Base-by-base conservation (phyloP, 2,329 filamentous ascomycete species). In the Tolypocladium endophyticum region DNA sequence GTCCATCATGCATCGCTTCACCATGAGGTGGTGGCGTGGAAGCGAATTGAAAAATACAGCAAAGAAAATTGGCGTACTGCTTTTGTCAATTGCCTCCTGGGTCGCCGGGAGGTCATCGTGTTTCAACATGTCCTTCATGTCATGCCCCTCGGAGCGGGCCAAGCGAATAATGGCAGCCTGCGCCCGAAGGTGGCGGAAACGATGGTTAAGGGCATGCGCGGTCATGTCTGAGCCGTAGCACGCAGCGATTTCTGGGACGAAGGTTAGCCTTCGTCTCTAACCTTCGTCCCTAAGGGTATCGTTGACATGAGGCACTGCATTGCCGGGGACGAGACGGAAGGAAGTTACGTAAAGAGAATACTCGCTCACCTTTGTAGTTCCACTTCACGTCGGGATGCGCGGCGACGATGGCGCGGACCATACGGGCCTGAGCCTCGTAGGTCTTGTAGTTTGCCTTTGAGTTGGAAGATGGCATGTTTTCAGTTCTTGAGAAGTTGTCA, bases 361-460 rank as follows among this genome's bases (percentile, higher is more conserved):
- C 47, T 28, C 5, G 66, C 81, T 74, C 78, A 87, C 85, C 83
- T 66, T 80, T 82, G 70, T 82, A 86, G 68, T 87, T 83, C 58
- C 86, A 79, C 62, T 80, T 83, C 0, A 81, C 66, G 0, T 74
- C 73, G 0, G 79, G 79, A 58, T 82, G 77, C 3, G 83, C 81
- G 0, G 84, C 85, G 0, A 87, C 73, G 30, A 87, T 79, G 6
- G 85, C 84, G 1, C 83, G 80, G 3, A 87, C 74, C 41, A 87
- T 79, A 54, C 85, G 83, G 25, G 79, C 78, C 64, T 84, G 82
- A 0, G 81, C 76, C 69, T 87, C 84, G 68, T 84, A 85, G 2
- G 76, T 77, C 62, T 80, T 81, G 73, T 86, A 87, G 64, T 84
- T 86, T 18, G 81, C 76, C 59, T 77, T 77, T 58, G 66, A 58